Evolutionary conservation across 2,329 filamentous ascomycete genomes (phyloP).

Genomic region (Byssochlamys sp.): DNA sequence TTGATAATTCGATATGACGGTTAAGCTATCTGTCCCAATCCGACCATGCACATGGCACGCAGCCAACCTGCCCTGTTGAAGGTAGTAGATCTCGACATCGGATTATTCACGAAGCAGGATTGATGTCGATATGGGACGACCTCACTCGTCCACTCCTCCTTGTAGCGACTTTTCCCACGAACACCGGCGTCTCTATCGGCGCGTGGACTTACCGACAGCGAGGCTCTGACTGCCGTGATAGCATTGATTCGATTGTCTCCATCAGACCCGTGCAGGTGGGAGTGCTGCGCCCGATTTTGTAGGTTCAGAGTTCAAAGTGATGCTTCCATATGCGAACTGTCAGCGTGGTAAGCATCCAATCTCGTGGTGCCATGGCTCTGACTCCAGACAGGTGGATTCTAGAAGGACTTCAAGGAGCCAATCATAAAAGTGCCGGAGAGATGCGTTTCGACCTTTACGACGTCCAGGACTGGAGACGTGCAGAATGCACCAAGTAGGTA

Average conservation of each 20-base stretch:
- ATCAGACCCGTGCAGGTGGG: neutral
- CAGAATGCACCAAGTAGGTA: neutral
- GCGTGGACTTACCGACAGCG: neutral
- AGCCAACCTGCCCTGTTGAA: neutral
- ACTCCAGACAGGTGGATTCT: neutral
- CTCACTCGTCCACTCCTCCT: neutral
- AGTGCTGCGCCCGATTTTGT: neutral
- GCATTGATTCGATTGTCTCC: neutral
- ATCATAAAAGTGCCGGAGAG: neutral
- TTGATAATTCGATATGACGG: neutral
- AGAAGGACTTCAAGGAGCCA: neutral
- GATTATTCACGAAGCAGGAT: neutral
- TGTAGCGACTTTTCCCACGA: neutral
- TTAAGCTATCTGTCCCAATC: neutral
- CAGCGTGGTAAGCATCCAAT: slow-evolving; percentile 10
- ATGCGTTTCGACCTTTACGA: neutral
- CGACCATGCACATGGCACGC: neutral
- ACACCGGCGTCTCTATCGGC: neutral
- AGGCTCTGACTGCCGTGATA: neutral
- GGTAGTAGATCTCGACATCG: neutral
- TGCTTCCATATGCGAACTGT: slow-evolving; percentile 10
- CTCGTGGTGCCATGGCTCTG: neutral
- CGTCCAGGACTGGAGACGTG: neutral
- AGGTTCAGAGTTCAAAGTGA: slow-evolving; percentile 12
- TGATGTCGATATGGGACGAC: neutral